These are phyloP conservation scores for Akanthomyces lecanii DNA, from an alignment of 2,329 filamentous ascomycete genomes.

Conservation along the genomic window DNA sequence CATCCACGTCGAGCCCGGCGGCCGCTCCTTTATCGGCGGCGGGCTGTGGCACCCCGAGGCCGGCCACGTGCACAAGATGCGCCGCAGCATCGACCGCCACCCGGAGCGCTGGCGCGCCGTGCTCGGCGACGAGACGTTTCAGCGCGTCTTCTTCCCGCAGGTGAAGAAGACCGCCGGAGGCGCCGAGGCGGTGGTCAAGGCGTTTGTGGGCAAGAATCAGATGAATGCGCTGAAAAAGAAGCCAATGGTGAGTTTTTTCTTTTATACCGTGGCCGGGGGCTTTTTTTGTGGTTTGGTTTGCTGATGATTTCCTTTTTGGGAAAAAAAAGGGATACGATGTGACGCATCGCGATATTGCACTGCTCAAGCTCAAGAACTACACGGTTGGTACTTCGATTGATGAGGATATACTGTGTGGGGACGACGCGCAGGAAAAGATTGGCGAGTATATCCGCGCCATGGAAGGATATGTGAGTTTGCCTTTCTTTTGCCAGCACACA, in stretches of 20 bases:
- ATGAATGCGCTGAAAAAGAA: slow-evolving; percentile 77
- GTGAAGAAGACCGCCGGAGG: slow-evolving; percentile 25
- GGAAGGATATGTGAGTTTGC: slow-evolving; percentile 70
- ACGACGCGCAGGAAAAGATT: slow-evolving; percentile 62
- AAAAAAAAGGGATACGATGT: slow-evolving; percentile 62
- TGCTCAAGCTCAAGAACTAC: slow-evolving; percentile 77
- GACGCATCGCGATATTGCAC: slow-evolving; percentile 72
- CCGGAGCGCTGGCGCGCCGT: slow-evolving; percentile 66
- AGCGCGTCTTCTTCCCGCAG: slow-evolving; percentile 58
- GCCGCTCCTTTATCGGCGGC: slow-evolving; percentile 65
- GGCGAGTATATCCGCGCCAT: slow-evolving; percentile 61
- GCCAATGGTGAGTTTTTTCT: slow-evolving; percentile 62
- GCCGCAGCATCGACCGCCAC: slow-evolving; percentile 70
- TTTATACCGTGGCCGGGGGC: background rate
- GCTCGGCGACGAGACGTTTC: slow-evolving; percentile 57
- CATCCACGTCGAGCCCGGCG: slow-evolving; percentile 70
- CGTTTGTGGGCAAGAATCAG: slow-evolving; percentile 67
- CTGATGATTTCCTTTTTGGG: background rate
- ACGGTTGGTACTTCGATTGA: slow-evolving; percentile 64
- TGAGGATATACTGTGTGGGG: slow-evolving; percentile 60
- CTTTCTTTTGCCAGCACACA: background rate
- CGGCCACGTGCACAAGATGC: slow-evolving; percentile 59
- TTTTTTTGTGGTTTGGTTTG: background rate
- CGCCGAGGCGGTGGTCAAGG: slow-evolving; percentile 55
- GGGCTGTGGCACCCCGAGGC: slow-evolving; percentile 78